Evolutionary conservation across 129 eudicot species (phyloP), one percentile per base, ranked within the genome.

Genomic region (Pittosporum tobira): DNA sequence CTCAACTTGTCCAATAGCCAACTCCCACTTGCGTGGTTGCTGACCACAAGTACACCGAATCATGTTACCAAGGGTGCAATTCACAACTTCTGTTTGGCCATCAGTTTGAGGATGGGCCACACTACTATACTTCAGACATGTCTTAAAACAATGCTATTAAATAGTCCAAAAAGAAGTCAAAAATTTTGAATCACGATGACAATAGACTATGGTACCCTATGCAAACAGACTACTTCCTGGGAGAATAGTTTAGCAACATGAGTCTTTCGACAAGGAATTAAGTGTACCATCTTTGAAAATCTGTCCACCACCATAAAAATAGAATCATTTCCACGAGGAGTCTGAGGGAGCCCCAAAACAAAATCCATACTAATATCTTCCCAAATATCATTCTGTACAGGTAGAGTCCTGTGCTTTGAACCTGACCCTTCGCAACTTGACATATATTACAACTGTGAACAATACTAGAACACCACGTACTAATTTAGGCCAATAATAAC

Each of bases 291-390:
- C 31, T 62, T 44, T 16, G 25, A 45, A 4, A 46, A 63, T 5
- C 28, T 31, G 31, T 63, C 18, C 0, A 34, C 59, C 14, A 18
- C 50, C 27, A 63, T 58, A 24, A 53, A 51, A 28, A 62, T 22
- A 23, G 49, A 70, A 62, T 62, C 64, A 2, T 4, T 43, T 2
- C 63, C 51, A 16, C 58, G 6, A 31, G 53, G 64, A 13, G 58
- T 52, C 10, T 20, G 22, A 3, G 63, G 50, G 1, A 70, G 28
- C 0, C 69, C 69, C 11, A 70, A 43, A 2, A 70, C 51, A 30
- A 70, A 70, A 46, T 62, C 57, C 57, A 67, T 57, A 1, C 42
- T 6, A 1, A 31, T 16, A 27, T 51, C 69, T 3, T 51, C 48
- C 69, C 58, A 70, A n/a, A 46, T 34, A 16, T 16, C 5, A 0